Conservation (phyloP, 2,329 filamentous ascomycete species). For the Ilyonectria destructans region DNA sequence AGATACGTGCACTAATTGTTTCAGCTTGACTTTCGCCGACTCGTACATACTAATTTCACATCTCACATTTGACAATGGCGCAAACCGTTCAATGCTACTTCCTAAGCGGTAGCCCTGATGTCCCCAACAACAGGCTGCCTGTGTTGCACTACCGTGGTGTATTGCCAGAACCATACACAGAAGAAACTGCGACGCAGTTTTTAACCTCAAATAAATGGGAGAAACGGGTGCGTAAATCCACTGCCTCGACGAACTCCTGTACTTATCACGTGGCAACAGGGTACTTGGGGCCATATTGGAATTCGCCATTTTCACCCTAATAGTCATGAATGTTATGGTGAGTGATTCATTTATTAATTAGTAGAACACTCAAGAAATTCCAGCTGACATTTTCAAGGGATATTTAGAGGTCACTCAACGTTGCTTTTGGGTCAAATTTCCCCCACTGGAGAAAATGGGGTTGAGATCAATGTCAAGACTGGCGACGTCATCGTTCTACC, state of each 20-base stretch:
- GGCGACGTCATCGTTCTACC: constrained; percentile 45
- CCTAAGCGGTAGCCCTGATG: constrained; percentile 34
- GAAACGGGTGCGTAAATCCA: constrained; percentile 32
- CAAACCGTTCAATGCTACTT: constrained; percentile 38
- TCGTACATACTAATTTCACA: neutral
- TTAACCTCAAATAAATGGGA: constrained; percentile 44
- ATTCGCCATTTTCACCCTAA: constrained; percentile 47
- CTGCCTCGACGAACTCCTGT: neutral
- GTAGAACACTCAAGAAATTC: neutral
- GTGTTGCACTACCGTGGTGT: constrained; percentile 43
- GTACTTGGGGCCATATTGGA: constrained; percentile 44
- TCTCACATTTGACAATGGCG: constrained; percentile 21
- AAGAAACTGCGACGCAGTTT: constrained; percentile 33
- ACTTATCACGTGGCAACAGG: constrained; percentile 10
- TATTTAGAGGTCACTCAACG: constrained; percentile 43
- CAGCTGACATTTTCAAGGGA: constrained; percentile 22
- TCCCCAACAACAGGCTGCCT: constrained; percentile 42
- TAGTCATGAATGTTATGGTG: constrained; percentile 46
- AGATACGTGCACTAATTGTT: neutral
- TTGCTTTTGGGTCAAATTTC: constrained; percentile 40
- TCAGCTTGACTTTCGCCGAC: neutral
- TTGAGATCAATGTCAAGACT: constrained; percentile 34
- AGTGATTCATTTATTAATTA: neutral
- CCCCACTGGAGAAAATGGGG: constrained; percentile 30
- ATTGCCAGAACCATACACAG: constrained; percentile 31